phyloP scores from a whole-genome alignment of 345 rosid genomes.

The Corchorus olitorius region DNA sequence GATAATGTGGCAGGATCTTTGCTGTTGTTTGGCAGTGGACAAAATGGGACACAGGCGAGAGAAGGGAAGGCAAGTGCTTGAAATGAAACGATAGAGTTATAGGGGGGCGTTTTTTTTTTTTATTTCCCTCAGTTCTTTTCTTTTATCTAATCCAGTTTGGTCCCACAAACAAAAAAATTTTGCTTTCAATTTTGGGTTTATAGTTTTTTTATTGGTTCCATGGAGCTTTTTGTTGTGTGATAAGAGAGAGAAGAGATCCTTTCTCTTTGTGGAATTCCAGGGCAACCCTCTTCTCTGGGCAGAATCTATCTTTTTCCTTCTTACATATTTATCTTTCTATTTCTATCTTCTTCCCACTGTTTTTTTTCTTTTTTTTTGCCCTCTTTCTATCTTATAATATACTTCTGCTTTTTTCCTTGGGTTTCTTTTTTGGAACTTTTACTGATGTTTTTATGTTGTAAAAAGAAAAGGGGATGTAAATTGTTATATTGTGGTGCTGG shows the following conservation, averaged over 20 bases:
- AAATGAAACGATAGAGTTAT: background rate
- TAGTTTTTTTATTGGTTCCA: background rate
- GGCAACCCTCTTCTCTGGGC: constrained; percentile 28
- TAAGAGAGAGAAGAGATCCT: constrained; percentile 21
- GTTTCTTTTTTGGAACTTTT: background rate
- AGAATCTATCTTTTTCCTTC: constrained; percentile 33
- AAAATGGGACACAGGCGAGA: background rate
- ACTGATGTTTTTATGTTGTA: background rate
- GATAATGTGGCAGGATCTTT: constrained; percentile 14
- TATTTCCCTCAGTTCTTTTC: background rate
- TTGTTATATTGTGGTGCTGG: constrained; percentile 24
- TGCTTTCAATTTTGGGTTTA: background rate
- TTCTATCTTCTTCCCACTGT: constrained; percentile 18
- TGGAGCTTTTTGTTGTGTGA: constrained; percentile 1
- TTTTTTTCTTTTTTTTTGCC: background rate
- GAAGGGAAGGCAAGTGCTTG: background rate
- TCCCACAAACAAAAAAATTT: constrained; percentile 27
- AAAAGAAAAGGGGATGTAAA: background rate
- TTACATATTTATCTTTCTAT: constrained; percentile 14
- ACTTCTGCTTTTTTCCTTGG: background rate
- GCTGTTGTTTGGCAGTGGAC: constrained; percentile 17
- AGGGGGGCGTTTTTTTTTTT: background rate
- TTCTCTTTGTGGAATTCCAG: constrained; percentile 26
- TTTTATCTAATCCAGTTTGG: constrained; percentile 27
- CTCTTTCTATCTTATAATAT: too few relatives aligned